Conservation (phyloP, 2,329 filamentous ascomycete genomes). For the Alternaria metachromatica region DNA sequence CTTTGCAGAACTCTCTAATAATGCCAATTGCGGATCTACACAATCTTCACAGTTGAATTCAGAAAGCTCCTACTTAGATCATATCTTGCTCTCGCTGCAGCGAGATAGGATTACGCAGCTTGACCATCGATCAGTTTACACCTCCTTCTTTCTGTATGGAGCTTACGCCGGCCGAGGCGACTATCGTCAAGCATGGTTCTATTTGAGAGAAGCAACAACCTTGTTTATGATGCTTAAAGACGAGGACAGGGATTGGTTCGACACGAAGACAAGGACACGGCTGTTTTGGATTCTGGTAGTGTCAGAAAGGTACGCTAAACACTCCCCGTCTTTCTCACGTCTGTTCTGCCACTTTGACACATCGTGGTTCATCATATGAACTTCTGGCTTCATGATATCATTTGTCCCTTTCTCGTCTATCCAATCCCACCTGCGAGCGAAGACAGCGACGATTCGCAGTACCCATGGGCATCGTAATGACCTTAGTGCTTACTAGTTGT, state of each 20-base stretch:
- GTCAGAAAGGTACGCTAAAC: conserved; percentile 28
- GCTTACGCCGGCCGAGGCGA: conserved; percentile 74
- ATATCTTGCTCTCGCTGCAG: conserved; percentile 28
- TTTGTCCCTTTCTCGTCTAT: neutral
- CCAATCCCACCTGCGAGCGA: neutral
- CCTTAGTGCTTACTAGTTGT: conserved; percentile 1
- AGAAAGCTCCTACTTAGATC: conserved; percentile 25
- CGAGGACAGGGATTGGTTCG: conserved; percentile 20
- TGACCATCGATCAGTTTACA: conserved; percentile 58
- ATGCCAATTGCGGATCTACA: neutral
- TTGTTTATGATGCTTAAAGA: conserved; percentile 51
- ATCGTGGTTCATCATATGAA: neutral
- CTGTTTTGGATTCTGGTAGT: conserved; percentile 37
- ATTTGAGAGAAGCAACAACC: conserved; percentile 77
- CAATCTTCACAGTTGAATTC: neutral
- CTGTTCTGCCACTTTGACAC: neutral
- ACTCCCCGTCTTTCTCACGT: neutral
- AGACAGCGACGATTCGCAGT: neutral
- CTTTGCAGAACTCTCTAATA: conserved; percentile 25
- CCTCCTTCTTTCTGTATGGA: conserved; percentile 81
- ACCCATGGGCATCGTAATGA: neutral
- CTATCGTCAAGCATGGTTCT: conserved; percentile 80
- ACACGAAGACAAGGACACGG: conserved; percentile 11
- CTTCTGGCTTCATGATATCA: neutral
- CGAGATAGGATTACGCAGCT: conserved; percentile 26